Conservation (phyloP, 2,329 filamentous ascomycete genomes). For the Pseudopyricularia javanii region DNA sequence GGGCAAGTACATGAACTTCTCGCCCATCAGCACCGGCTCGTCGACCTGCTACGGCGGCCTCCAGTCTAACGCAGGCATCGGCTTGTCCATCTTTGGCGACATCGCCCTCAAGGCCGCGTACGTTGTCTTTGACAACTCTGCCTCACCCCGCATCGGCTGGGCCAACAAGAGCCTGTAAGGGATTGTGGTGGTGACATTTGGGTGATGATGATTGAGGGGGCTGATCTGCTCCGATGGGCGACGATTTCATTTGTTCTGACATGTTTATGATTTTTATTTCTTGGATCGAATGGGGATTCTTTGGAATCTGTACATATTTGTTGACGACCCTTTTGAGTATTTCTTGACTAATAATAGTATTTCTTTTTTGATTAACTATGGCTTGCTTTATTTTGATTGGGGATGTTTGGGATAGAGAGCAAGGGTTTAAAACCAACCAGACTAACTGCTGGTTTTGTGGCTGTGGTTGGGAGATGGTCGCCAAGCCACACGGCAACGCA, state of each 20-base stretch:
- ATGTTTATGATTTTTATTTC: not conserved
- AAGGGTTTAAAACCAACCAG: too few species aligned
- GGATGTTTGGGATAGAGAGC: not conserved
- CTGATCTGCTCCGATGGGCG: not conserved
- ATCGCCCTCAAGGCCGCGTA: constrained; percentile 14
- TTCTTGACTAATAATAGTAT: too few species aligned
- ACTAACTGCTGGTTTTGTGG: too few species aligned
- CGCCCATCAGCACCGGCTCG: constrained; percentile 18
- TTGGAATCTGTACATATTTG: not conserved
- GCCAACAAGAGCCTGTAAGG: constrained; percentile 9
- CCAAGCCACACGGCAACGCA: too few species aligned
- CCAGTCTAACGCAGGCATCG: constrained; percentile 7
- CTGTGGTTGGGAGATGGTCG: too few species aligned
- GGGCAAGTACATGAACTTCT: constrained; percentile 36
- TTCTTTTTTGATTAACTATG: too few species aligned
- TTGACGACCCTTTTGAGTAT: not conserved
- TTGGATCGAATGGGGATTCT: too few species aligned
- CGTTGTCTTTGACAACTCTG: constrained; percentile 12
- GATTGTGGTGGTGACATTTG: not conserved
- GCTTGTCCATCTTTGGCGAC: constrained; percentile 14
- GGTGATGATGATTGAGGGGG: not conserved
- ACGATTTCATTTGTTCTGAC: not conserved
- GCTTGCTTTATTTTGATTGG: not conserved
- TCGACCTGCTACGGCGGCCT: constrained; percentile 10
- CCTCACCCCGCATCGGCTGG: constrained; percentile 10